Percentiles rank a stretch among this genome's conserved stretches.
Evolutionary conservation across 2,329 filamentous ascomycete genomes (phyloP).

Genomic region (Pseudocercospora fuligena): DNA sequence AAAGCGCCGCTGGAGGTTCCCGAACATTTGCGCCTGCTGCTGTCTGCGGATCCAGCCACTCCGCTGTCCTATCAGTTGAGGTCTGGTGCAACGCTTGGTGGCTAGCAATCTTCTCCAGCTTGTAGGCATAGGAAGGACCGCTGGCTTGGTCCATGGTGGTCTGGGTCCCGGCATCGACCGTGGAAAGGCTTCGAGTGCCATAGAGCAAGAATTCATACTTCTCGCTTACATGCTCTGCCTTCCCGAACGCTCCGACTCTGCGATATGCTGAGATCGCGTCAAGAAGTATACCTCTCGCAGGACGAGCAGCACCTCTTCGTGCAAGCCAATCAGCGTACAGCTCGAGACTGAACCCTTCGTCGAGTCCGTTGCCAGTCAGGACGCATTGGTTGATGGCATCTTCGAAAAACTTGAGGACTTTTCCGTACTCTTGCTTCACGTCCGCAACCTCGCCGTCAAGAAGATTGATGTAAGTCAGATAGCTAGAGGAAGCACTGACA

Average conservation of each 20-base stretch:
- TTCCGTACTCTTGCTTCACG: slow-evolving; percentile 46
- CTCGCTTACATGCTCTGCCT: slow-evolving; percentile 69
- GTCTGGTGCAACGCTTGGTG: slow-evolving; percentile 44
- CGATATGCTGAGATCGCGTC: slow-evolving; percentile 72
- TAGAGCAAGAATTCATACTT: slow-evolving; percentile 71
- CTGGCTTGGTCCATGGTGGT: slow-evolving; percentile 65
- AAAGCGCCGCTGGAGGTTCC: slow-evolving; percentile 41
- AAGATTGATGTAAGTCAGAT: slow-evolving; percentile 69
- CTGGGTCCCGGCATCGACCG: slow-evolving; percentile 68
- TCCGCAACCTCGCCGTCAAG: slow-evolving; percentile 73
- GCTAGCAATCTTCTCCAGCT: slow-evolving; percentile 51
- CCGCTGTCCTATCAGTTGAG: slow-evolving; percentile 53
- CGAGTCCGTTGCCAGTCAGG: slow-evolving; percentile 68
- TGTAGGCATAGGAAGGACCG: slow-evolving; percentile 44
- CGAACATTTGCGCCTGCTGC: slow-evolving; percentile 39
- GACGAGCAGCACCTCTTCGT: slow-evolving; percentile 66
- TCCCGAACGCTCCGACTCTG: slow-evolving; percentile 70
- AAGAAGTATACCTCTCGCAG: slow-evolving; percentile 70
- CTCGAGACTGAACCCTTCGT: slow-evolving; percentile 75
- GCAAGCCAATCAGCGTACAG: slow-evolving; percentile 74
- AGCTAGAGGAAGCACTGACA: slow-evolving; percentile 69
- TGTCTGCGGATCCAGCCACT: slow-evolving; percentile 54
- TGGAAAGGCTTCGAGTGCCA: slow-evolving; percentile 64
- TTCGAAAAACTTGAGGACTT: slow-evolving; percentile 69
- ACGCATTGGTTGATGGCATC: slow-evolving; percentile 73